phyloP scores from a whole-genome alignment of 169 alveolate species.

The Plasmodium sp. region DNA sequence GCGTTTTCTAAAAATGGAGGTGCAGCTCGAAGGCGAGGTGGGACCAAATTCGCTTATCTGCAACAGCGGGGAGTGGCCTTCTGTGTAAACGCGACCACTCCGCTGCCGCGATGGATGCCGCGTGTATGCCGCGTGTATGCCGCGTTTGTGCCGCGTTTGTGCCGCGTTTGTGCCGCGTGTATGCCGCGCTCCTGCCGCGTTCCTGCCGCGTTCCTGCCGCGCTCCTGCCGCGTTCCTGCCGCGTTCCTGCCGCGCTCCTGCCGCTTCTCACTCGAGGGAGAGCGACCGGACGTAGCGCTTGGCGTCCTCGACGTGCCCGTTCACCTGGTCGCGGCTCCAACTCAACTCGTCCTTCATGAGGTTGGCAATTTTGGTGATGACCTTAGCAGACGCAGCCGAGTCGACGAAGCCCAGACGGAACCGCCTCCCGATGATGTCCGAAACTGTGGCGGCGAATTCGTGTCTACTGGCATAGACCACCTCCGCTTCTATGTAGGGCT shows the following conservation, averaged over 20 bases:
- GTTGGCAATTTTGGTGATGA: slow-evolving; percentile 65
- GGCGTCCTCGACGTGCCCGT: slow-evolving; percentile 76
- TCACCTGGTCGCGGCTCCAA: slow-evolving; percentile 74
- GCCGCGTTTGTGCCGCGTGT: too few relatives aligned
- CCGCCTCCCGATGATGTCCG: slow-evolving; percentile 87
- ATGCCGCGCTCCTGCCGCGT: not conserved
- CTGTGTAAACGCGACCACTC: not conserved
- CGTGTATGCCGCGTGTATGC: not conserved
- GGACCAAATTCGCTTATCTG: not conserved
- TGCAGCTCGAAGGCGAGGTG: not conserved
- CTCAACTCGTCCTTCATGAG: slow-evolving; percentile 79
- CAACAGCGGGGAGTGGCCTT: not conserved
- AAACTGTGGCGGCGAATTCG: slow-evolving; percentile 85
- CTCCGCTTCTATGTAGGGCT: slow-evolving; percentile 85
- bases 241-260: not conserved
- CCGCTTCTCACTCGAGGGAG: not conserved
- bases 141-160: not conserved
- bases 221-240: not conserved
- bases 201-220: not conserved
- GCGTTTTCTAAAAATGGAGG: not conserved
- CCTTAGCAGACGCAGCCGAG: slow-evolving; percentile 75
- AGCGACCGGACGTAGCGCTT: slow-evolving; percentile 59
- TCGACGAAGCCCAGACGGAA: slow-evolving; percentile 85
- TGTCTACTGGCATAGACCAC: slow-evolving; percentile 81
- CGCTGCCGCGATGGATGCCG: not conserved